Conservation (phyloP, 2,329 filamentous ascomycete species). For the Hyphodiscus sp. region DNA sequence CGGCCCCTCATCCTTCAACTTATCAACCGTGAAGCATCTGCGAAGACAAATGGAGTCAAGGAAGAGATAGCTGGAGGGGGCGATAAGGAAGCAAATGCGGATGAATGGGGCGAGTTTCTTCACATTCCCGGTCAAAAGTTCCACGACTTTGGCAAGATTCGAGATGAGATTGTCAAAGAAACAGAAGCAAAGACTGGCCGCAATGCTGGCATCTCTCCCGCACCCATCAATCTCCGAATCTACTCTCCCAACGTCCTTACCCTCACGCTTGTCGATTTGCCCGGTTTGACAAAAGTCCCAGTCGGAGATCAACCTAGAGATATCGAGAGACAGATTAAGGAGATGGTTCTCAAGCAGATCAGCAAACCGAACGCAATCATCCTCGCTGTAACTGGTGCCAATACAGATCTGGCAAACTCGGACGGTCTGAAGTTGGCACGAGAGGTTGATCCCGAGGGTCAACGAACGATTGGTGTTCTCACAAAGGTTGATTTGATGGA, state of each 20-base stretch:
- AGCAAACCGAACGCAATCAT: slow-evolving; percentile 98
- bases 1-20: slow-evolving; percentile 94
- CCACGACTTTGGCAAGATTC: slow-evolving; percentile 95
- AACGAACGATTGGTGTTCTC: slow-evolving; percentile 95
- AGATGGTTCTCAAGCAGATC: slow-evolving; percentile 99
- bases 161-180: slow-evolving; percentile 94
- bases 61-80: slow-evolving; percentile 58
- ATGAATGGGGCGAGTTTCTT: slow-evolving; percentile 98
- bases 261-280: slow-evolving; percentile 91
- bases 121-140: slow-evolving; percentile 98
- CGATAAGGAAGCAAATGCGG: slow-evolving; percentile 83
- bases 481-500: slow-evolving; percentile 99
- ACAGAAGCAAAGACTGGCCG: slow-evolving; percentile 94
- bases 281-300: slow-evolving; percentile 92
- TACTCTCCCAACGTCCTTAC: slow-evolving; percentile 98
- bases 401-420: slow-evolving; percentile 97
- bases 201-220: slow-evolving; percentile 93
- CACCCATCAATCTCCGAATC: slow-evolving; percentile 95
- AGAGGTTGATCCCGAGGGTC: slow-evolving; percentile 95
- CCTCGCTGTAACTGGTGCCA: slow-evolving; percentile 90
- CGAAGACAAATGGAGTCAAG: slow-evolving; percentile 66
- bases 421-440: slow-evolving; percentile 93
- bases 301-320: slow-evolving; percentile 95
- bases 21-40: slow-evolving; percentile 75
- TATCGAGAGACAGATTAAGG: slow-evolving; percentile 92